A percentile compares a stretch with the other conserved stretches of the same genome.
Conservation (phyloP, 306 rosid genomes). For the Cicer chorassanicum region DNA sequence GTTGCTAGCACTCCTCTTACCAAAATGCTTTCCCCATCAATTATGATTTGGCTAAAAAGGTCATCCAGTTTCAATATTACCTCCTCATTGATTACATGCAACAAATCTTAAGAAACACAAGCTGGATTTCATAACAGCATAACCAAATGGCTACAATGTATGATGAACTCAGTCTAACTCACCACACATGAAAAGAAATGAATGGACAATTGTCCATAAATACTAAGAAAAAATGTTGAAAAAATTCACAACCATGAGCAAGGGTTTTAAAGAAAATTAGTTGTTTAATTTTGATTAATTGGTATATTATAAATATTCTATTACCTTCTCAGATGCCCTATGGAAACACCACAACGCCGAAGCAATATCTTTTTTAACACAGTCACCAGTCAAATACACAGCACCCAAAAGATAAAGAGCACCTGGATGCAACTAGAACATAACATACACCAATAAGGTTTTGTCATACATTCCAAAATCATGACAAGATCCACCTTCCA, state of each 20-base stretch:
- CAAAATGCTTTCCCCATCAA: constrained; percentile 23
- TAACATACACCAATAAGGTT: constrained; percentile 51
- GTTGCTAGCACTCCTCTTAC: no score
- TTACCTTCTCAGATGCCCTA: constrained; percentile 92
- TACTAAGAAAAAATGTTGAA: constrained; percentile 16
- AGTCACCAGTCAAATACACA: constrained; percentile 88
- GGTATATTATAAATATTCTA: not conserved
- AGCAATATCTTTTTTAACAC: constrained; percentile 74
- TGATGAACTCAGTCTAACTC: constrained; percentile 25
- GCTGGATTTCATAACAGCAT: constrained; percentile 1
- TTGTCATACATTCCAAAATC: constrained; percentile 35
- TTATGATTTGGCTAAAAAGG: constrained; percentile 8
- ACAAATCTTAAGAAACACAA: not conserved
- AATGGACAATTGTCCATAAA: constrained; percentile 2
- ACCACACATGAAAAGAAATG: constrained; percentile 5
- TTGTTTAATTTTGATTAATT: constrained; percentile 35
- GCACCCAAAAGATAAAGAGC: constrained; percentile 92
- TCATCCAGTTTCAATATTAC: constrained; percentile 1
- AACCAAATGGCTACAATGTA: constrained; percentile 23
- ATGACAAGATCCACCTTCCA: constrained; percentile 37
- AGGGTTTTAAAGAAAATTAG: not conserved
- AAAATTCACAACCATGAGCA: constrained; percentile 9
- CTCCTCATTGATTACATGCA: not conserved
- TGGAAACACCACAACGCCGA: constrained; percentile 93
- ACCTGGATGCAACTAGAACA: constrained; percentile 86